phyloP scores from a whole-genome alignment of 768 basidiomycete genomes.

The Boletus pseudo-olivaceus region DNA sequence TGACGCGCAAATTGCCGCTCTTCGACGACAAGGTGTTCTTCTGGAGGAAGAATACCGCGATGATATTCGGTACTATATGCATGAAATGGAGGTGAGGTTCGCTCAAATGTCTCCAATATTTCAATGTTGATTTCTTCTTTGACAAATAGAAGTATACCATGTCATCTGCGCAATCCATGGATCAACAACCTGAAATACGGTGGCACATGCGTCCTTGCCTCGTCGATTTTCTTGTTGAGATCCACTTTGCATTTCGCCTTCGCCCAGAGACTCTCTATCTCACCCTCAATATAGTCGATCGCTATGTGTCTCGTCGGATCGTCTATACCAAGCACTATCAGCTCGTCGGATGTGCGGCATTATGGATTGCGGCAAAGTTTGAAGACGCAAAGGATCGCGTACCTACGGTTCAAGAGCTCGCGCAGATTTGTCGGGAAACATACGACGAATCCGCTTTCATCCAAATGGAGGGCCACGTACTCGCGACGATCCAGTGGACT shows the following conservation, averaged over 20 bases:
- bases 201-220: slow-evolving; percentile 99
- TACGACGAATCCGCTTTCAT: slow-evolving; percentile 98
- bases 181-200: slow-evolving; percentile 96
- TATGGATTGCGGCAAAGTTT: slow-evolving; percentile 99
- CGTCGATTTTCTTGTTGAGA: slow-evolving; percentile 98
- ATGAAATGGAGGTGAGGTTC: slow-evolving; percentile 91
- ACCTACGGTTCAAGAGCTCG: slow-evolving; percentile 91
- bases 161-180: slow-evolving; percentile 94
- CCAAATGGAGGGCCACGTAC: slow-evolving; percentile 98
- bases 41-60: slow-evolving; percentile 95
- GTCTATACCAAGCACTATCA: slow-evolving; percentile 99
- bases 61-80: slow-evolving; percentile 93
- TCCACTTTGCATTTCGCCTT: slow-evolving; percentile 95
- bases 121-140: slow-evolving; percentile 6
- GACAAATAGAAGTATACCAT: slow-evolving; percentile 70
- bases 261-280: slow-evolving; percentile 99
- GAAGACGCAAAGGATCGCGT: slow-evolving; percentile 99
- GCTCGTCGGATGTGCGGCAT: slow-evolving; percentile 94
- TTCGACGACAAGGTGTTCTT: slow-evolving; percentile 69
- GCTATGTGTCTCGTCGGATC: slow-evolving; percentile 96
- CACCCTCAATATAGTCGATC: slow-evolving; percentile 97
- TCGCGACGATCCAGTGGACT: slow-evolving; percentile 94
- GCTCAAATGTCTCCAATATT: background rate
- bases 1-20: slow-evolving; percentile 62
- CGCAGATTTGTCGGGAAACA: slow-evolving; percentile 92